Conservation (phyloP, 345 rosid genomes). For the Geranium brycei region DNA sequence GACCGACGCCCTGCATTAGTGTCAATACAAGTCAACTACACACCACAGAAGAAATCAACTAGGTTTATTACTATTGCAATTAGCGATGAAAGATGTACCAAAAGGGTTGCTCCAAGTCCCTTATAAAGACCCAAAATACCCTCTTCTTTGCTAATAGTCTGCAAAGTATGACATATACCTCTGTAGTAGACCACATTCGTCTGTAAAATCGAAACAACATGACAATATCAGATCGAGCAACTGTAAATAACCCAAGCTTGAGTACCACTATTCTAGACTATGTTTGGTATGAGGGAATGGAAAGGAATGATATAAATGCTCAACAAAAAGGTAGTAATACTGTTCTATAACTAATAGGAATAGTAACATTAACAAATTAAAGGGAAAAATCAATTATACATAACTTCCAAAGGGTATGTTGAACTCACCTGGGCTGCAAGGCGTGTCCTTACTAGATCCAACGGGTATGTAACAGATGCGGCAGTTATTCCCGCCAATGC, state of each 20-base stretch:
- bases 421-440: slow-evolving; percentile 81
- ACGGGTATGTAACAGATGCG: slow-evolving; percentile 86
- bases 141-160: slow-evolving; percentile 62
- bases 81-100: slow-evolving; percentile 29
- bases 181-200: slow-evolving; percentile 64
- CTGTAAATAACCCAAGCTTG: not conserved
- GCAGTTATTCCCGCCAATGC: slow-evolving; percentile 96
- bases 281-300: too few species aligned
- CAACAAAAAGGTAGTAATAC: not conserved
- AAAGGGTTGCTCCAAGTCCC: slow-evolving; percentile 85
- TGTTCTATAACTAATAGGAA: not conserved
- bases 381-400: not conserved
- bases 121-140: slow-evolving; percentile 75
- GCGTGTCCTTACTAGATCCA: slow-evolving; percentile 96
- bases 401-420: slow-evolving; percentile 4
- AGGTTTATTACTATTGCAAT: not conserved
- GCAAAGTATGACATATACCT: slow-evolving; percentile 70
- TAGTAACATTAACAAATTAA: not conserved
- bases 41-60: not conserved
- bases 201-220: slow-evolving; percentile 27
- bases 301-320: not conserved
- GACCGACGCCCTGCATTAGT: slow-evolving; percentile 75
- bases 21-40: slow-evolving; percentile 4
- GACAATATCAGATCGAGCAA: not conserved
- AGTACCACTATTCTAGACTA: not conserved